Evolutionary conservation across 345 rosid species (phyloP).

Genomic region (Rhizophora mangle): DNA sequence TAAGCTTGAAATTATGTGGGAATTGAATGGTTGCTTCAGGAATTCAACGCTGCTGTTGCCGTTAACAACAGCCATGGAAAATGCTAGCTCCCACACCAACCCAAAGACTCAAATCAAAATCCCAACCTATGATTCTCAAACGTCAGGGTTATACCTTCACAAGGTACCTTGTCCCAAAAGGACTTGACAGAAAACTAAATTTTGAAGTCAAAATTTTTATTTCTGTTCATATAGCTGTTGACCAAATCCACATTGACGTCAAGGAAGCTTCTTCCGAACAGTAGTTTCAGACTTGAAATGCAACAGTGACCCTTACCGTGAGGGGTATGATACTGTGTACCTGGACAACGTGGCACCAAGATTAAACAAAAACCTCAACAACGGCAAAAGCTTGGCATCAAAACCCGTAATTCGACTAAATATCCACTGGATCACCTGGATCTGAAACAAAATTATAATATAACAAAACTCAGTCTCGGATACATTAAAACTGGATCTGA

Average conservation of each 20-base stretch:
- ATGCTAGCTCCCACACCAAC: conserved; percentile 17
- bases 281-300: conserved; percentile 8
- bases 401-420: background rate
- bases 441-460: conserved; percentile 1
- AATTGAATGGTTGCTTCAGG: conserved; percentile 37
- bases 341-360: background rate
- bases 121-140: background rate
- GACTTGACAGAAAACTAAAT: background rate
- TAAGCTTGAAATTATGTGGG: conserved; percentile 40
- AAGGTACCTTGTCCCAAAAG: too few species aligned
- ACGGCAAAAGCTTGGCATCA: conserved; percentile 7
- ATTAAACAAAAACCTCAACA: conserved; percentile 6
- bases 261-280: conserved; percentile 22
- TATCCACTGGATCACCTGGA: conserved; percentile 9
- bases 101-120: conserved; percentile 11
- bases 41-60: conserved; percentile 36
- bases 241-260: conserved; percentile 16
- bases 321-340: background rate
- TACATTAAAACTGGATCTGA: conserved; percentile 10
- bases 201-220: conserved; percentile 9
- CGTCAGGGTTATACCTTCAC: background rate
- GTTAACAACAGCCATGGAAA: conserved; percentile 54
- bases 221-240: conserved; percentile 8
- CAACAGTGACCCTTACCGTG: conserved; percentile 9
- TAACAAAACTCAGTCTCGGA: background rate